Base-by-base conservation (phyloP, 805 yeast species). In the Yarrowia osloensis region DNA sequence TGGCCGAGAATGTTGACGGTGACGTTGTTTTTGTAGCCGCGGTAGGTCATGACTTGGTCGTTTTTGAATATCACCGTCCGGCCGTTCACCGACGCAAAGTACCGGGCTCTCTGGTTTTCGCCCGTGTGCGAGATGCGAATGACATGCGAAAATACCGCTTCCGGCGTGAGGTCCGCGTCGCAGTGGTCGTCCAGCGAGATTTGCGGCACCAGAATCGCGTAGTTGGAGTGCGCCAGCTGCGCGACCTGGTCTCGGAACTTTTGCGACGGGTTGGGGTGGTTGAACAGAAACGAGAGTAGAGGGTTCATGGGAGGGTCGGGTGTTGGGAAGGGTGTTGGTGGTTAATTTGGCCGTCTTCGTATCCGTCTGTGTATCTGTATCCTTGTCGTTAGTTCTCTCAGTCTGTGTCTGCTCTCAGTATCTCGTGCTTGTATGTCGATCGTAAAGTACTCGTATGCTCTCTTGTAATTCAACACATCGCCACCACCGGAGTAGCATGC, bases 181-280 rank as follows among this genome's bases (percentile, higher is more conserved):
- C 73, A 74, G 66, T 85, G 80, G 52, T 77, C 72, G 12, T 89
- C 77, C 2, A 82, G 75, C 29, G 76, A 73, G 0, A 88, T 77
- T 5, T 86, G 84, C 0, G 96, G 96, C 0, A 88, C 86, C n/a
- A 90, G 73, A 15, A 90, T 73, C 2, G 86, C 80, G 73, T 81
- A 86, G n/a, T 82, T 83, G 21, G 80, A 80, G 69, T 75, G 76
- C 49, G 72, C 74, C 67, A 17, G 86, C 7, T 75, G 68, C 21
- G 52, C 67, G 12, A 69, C 62, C 49, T 68, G 57, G 26, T 72
- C 70, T 19, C 67, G 62, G 47, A 70, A 66, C 55, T 68, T 69
- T 17, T 70, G 42, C 28, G 69, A 57, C 1, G 86, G 85, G 67
- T 77, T 79, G 0, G 89, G 88, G 71, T 88, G 86, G 77, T 88